phyloP scores from a whole-genome alignment of 202 grass and related monocot species.

The Digitaria exilis region DNA sequence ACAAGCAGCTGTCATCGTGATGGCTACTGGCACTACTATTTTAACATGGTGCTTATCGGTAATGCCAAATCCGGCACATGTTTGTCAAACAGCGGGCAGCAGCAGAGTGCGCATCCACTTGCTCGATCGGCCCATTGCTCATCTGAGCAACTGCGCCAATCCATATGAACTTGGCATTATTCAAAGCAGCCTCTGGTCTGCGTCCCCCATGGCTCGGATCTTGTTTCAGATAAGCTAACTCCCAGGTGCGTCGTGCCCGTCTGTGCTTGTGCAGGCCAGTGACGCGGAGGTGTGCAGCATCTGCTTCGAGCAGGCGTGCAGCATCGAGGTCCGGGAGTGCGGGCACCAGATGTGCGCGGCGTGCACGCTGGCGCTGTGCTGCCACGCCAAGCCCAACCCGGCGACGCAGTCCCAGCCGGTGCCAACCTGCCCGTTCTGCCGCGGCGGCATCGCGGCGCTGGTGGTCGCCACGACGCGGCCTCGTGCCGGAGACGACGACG shows the following conservation, averaged over 20 bases:
- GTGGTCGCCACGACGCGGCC: constrained; percentile 56
- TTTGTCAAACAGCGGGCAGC: constrained; percentile 13
- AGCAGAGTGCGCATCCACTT: constrained; percentile 12
- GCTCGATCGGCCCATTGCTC: constrained; percentile 31
- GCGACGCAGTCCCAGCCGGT: constrained; percentile 54
- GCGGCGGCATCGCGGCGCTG: constrained; percentile 72
- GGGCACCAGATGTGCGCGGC: constrained; percentile 96
- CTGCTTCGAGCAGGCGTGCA: constrained; percentile 94
- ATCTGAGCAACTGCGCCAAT: constrained; percentile 39
- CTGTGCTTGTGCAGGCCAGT: constrained; percentile 65
- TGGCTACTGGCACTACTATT: constrained; percentile 23
- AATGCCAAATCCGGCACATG: constrained; percentile 48
- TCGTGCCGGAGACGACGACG: constrained; percentile 36
- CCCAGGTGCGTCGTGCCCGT: not conserved
- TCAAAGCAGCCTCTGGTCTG: not conserved
- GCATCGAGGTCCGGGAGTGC: constrained; percentile 84
- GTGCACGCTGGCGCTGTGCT: constrained; percentile 93
- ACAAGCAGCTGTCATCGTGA: constrained; percentile 15
- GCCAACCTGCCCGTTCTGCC: constrained; percentile 93
- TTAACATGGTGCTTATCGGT: constrained; percentile 41
- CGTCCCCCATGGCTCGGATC: constrained; percentile 26
- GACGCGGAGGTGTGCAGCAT: constrained; percentile 86
- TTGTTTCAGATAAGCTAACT: constrained; percentile 7
- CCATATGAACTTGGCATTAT: constrained; percentile 38
- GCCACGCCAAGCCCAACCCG: constrained; percentile 81